Base-by-base conservation (phyloP, 371 early-diverging fungal genomes). In the Capniomyces stellatus region DNA sequence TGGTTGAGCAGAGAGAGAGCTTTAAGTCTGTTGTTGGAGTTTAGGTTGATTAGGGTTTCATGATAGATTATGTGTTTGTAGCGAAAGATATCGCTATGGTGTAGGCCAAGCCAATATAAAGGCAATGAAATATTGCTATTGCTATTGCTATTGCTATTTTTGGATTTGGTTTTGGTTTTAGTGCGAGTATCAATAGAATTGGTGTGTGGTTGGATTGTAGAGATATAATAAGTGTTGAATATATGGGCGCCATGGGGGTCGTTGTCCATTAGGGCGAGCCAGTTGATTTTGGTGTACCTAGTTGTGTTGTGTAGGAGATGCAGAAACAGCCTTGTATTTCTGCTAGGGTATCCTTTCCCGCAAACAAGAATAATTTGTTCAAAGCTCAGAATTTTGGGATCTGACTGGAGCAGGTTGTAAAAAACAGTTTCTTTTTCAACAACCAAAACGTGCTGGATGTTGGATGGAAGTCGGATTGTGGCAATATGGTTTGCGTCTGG, bases 191-290 rank as follows among this genome's bases (percentile, higher is more conserved):
- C 15, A 35, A 35, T 15, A 6, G 15, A 35, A 35, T 35, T 6
- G 35, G 35, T 35, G 10, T 10, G 35, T 10, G 15, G 35, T 10
- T 35, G 10, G 6, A 35, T 35, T 35, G 35, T 35, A 35, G 10
- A 6, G 15, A 35, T 29, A 27, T n/a, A 49, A 28, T 49, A 49
- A 27, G 28, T 27, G 6, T 49, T 25, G 49, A 4, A 49, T 29
- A 49, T 49, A 49, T 49, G 49, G 10, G 28, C n/a, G 4, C 49
- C 49, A 49, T 49, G 28, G 18, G 49, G 49, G n/a, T 49, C 49
- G n/a, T 49, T 24, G 28, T 49, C 49, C 25, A 30, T 27, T 27
- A 49, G 28, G 3, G n/a, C 49, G n/a, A 24, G 30, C 28, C 28
- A 27, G 2, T 4, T n/a, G 28, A 49, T 28, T 4, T 49, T 49